Base-by-base conservation (phyloP, 192 early-diverging fungal species). In the Coemansia reversa region DNA sequence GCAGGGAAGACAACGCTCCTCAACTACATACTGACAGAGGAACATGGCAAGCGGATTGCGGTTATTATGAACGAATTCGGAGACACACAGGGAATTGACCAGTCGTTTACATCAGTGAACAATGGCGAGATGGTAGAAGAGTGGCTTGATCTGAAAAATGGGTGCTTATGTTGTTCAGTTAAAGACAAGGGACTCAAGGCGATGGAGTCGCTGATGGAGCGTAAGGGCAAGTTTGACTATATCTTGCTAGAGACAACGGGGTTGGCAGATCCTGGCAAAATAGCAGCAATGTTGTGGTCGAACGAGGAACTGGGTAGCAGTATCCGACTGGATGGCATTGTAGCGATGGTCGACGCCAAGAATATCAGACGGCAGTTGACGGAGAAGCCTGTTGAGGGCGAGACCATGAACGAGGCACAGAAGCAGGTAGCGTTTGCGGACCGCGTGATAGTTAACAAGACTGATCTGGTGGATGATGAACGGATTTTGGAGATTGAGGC, bases 61-160 rank as follows among this genome's bases (percentile, higher is more conserved):
- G 94, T 99, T 22, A 95, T 99, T 29, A 84, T 99, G 74, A 99
- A 99, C 69, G 97, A 99, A 83, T 99, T 99, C 86, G 97, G 96
- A 48, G 95, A 97, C 66, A 89, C 90, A 51, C 88, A 91, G 25
- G 97, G 92, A 19, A 94, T 99, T 60, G 97, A 99, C 74, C 93
- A 96, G 72, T 86, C 92, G 48, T 81, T 98, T 60, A 84, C 95
- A 22, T 88, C 86, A 29, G 84, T 92, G 54, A 84, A 76, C 63
- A 70, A 86, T 48, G 97, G 95, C 23, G 87, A 87, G 42, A 84
- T 92, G 62, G 90, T 91, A 19, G 94, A 98, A 57, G 96, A 98
- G 62, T 99, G 97, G 97, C 82, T 99, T 16, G 97, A 99, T 71
- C 80, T 99, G 53, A 86, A 86, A 45, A 99, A 99, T 81, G 97